phyloP scores from a whole-genome alignment of 2,329 filamentous ascomycete genomes.

The Aspergillus pseudonomiae region DNA sequence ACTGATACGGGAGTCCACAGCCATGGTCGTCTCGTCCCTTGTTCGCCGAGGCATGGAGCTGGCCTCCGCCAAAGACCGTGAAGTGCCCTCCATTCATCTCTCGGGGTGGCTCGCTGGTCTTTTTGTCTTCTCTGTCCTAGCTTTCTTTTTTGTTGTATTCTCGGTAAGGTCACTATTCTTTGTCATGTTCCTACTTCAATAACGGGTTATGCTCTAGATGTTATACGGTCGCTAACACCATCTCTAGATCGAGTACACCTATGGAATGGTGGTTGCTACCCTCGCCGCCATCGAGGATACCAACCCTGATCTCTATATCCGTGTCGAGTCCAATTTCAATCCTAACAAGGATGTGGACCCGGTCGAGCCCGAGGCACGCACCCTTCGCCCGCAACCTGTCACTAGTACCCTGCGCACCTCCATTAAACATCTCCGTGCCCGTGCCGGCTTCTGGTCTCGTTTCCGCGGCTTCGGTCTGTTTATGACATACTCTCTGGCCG shows the following conservation, averaged over 20 bases:
- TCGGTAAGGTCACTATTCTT: conserved; percentile 28
- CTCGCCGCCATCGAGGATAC: conserved; percentile 67
- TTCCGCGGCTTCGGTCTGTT: conserved; percentile 68
- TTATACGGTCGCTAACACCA: background rate
- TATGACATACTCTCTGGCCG: conserved; percentile 51
- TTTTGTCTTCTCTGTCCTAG: conserved; percentile 30
- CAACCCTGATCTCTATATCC: conserved; percentile 55
- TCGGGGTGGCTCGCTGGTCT: conserved; percentile 31
- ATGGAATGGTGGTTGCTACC: conserved; percentile 61
- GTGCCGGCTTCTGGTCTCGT: conserved; percentile 65
- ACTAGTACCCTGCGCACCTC: conserved; percentile 63
- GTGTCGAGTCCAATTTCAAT: conserved; percentile 48
- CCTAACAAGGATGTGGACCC: conserved; percentile 34
- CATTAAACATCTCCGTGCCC: conserved; percentile 62
- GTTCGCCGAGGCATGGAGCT: conserved; percentile 42
- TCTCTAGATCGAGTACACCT: conserved; percentile 56
- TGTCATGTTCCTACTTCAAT: background rate
- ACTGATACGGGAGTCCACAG: background rate
- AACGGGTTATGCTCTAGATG: too few relatives aligned
- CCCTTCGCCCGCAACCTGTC: conserved; percentile 59
- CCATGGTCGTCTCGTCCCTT: conserved; percentile 36
- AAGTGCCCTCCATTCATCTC: conserved; percentile 19
- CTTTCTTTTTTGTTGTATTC: conserved; percentile 28
- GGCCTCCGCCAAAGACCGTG: conserved; percentile 21
- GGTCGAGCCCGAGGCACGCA: conserved; percentile 47